phyloP scores from a whole-genome alignment of 331 rosid genomes.

The Rosa hybrid region DNA sequence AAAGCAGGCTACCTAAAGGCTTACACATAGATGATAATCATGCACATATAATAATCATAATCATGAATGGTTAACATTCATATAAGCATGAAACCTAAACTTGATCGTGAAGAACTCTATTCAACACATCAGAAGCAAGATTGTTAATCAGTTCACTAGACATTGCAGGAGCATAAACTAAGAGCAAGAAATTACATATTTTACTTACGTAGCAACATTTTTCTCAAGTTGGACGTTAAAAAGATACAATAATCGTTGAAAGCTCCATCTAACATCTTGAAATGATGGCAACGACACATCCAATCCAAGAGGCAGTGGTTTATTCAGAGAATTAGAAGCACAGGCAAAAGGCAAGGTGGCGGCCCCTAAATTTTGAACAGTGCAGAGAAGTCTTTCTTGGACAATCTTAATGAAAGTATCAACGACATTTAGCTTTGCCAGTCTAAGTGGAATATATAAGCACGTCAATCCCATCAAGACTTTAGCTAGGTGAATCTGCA shows the following conservation, averaged over 20 bases:
- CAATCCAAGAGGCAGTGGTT: constrained; percentile 76
- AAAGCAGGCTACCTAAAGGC: not conserved
- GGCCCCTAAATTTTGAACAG: constrained; percentile 47
- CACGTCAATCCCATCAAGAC: constrained; percentile 42
- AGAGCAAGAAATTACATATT: constrained; percentile 14
- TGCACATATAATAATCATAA: not conserved
- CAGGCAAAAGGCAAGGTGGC: constrained; percentile 77
- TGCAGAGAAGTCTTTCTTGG: constrained; percentile 40
- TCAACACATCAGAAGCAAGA: not conserved
- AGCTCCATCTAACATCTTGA: constrained; percentile 67
- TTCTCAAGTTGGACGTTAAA: constrained; percentile 85
- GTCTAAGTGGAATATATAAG: constrained; percentile 52
- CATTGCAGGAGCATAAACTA: constrained; percentile 19
- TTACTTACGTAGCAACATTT: constrained; percentile 94
- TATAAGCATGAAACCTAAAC: not conserved
- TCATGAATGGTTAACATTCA: not conserved
- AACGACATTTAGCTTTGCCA: constrained; percentile 36
- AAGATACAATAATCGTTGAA: constrained; percentile 67
- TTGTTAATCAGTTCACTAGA: constrained; percentile 11
- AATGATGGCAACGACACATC: constrained; percentile 83
- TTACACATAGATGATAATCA: not conserved
- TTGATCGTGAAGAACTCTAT: constrained; percentile 3
- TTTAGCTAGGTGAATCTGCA: constrained; percentile 61
- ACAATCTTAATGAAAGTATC: constrained; percentile 41
- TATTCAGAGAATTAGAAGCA: constrained; percentile 69